A percentile compares a stretch with the other conserved stretches of the same genome.
phyloP scores from a whole-genome alignment of 2,329 filamentous ascomycete genomes.

The Periconia digitata region DNA sequence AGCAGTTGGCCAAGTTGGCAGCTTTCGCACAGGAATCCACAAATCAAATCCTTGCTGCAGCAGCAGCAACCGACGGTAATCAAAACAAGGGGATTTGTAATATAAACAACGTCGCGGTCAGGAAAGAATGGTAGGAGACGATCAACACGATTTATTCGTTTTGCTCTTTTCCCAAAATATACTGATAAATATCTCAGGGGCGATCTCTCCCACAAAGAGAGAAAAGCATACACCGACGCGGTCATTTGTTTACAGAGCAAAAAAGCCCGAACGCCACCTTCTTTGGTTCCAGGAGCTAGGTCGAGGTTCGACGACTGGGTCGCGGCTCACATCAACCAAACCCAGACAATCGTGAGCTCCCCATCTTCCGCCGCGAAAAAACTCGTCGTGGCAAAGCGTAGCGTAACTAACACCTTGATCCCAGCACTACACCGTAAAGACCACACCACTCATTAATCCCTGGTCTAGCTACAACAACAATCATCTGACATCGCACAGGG shows the following conservation, averaged over 20 bases:
- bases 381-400: too few species aligned
- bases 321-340: constrained; percentile 19
- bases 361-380: too few species aligned
- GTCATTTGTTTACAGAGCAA: constrained; percentile 17
- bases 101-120: constrained; percentile 25
- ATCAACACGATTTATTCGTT: too few species aligned
- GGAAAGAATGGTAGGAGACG: constrained; percentile 31
- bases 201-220: constrained; percentile 10
- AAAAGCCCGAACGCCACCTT: constrained; percentile 12
- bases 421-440: too few species aligned
- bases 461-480: too few species aligned
- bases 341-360: constrained; percentile 14
- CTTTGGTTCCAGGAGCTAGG: constrained; percentile 15
- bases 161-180: too few species aligned
- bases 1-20: constrained; percentile 22
- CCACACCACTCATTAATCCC: too few species aligned
- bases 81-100: constrained; percentile 27
- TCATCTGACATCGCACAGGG: constrained; percentile 8
- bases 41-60: constrained; percentile 20
- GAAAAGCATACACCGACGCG: constrained; percentile 17
- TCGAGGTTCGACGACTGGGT: constrained; percentile 19
- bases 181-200: constrained; percentile 6
- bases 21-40: constrained; percentile 20
- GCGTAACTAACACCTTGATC: too few species aligned
- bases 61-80: constrained; percentile 11